These are phyloP conservation scores for Dictyostelium citrinum DNA, from an alignment of 78 protist genomes.

Conservation along the genomic window DNA sequence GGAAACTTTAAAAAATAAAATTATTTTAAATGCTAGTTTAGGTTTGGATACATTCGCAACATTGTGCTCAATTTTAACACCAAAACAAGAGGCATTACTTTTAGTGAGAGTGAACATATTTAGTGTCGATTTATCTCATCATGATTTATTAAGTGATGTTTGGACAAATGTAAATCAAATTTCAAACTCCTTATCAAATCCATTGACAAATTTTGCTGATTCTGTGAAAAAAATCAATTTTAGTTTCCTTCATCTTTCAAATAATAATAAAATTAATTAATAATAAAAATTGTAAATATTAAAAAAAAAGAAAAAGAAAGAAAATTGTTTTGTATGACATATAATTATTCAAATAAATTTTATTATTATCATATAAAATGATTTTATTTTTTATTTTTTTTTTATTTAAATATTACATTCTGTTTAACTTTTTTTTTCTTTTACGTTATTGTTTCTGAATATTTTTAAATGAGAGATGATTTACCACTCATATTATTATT, in stretches of 20 bases:
- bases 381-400: background rate
- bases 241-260: background rate
- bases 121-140: background rate
- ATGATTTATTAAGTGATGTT: background rate
- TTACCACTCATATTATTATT: background rate
- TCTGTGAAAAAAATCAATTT: background rate
- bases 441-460: background rate
- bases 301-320: background rate
- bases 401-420: background rate
- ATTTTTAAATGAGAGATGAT: background rate
- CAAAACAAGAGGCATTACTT: background rate
- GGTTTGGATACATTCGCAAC: background rate
- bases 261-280: background rate
- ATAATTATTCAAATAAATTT: background rate
- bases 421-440: background rate
- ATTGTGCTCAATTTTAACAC: background rate
- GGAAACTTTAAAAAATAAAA: slow-evolving; percentile 26
- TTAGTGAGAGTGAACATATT: background rate
- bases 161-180: background rate
- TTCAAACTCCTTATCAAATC: background rate
- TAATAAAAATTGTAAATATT: background rate
- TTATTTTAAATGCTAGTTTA: background rate
- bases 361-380: background rate
- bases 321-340: background rate
- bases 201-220: background rate